Percentiles rank a stretch among this genome's conserved stretches.
phyloP scores from a whole-genome alignment of 495 filamentous ascomycete genomes.

The Echria macrotheca region DNA sequence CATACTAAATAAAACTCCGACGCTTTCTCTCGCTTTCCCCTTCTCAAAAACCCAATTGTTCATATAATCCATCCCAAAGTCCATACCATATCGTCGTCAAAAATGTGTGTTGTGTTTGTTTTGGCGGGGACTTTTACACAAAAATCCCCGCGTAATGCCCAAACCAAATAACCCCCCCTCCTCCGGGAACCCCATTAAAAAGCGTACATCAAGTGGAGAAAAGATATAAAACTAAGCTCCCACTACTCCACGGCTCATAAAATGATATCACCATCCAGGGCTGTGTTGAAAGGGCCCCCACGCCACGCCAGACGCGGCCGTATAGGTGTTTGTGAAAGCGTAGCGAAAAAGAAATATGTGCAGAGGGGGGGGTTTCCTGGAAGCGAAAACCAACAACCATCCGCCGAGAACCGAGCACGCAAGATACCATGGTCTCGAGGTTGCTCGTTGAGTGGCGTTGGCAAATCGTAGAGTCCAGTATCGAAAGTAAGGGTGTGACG shows the following conservation, averaged over 20 bases:
- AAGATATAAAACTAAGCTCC: too few relatives aligned
- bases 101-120: background rate
- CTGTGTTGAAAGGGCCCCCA: background rate
- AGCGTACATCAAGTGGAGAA: background rate
- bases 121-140: background rate
- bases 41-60: too few relatives aligned
- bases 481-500: background rate
- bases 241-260: too few relatives aligned
- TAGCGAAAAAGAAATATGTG: too few relatives aligned
- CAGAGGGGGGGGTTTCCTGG: too few relatives aligned
- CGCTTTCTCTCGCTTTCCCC: too few relatives aligned
- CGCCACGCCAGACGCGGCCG: too few relatives aligned
- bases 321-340: too few relatives aligned
- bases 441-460: background rate
- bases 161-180: background rate
- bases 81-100: background rate
- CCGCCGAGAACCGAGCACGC: constrained; percentile 2
- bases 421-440: constrained; percentile 4
- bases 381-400: background rate
- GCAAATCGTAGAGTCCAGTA: background rate
- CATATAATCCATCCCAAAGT: background rate
- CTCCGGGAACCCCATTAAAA: background rate
- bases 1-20: too few relatives aligned
- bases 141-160: background rate
- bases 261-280: background rate